Percentiles rank a stretch among this genome's conserved stretches.
These are phyloP conservation scores for Leishmania guyanensis DNA, from an alignment of 208 protist species.

Conservation along the genomic window DNA sequence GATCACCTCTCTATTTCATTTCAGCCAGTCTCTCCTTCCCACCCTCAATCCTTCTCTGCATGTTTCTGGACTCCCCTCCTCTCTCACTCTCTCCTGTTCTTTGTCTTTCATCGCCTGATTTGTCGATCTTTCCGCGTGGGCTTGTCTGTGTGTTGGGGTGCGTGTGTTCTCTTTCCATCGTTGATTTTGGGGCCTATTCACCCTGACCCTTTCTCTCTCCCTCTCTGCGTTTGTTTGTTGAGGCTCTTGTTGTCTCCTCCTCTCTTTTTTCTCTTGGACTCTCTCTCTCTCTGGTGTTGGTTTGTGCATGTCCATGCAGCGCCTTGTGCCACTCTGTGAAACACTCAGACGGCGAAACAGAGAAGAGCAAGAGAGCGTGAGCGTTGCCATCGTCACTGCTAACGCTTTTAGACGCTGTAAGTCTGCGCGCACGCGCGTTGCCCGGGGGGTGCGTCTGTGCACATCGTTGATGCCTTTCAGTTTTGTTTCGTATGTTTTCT, in stretches of 20 bases:
- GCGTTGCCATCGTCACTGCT: not conserved
- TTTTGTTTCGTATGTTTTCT: not conserved
- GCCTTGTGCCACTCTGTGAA: not conserved
- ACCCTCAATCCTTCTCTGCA: not conserved
- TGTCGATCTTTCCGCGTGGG: not conserved
- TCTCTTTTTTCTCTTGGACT: not conserved
- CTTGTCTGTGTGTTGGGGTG: not conserved
- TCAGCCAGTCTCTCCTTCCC: not conserved
- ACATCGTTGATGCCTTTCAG: not conserved
- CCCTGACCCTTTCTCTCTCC: not conserved
- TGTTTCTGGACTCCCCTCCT: not conserved
- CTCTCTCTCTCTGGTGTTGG: not conserved
- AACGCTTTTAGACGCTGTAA: not conserved
- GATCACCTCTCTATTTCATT: not conserved
- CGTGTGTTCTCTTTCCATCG: not conserved
- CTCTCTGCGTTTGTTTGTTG: too few species aligned
- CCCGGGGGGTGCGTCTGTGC: not conserved
- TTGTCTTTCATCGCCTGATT: not conserved
- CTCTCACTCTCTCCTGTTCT: not conserved
- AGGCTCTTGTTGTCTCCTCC: not conserved
- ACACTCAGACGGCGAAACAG: not conserved
- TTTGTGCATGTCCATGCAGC: not conserved
- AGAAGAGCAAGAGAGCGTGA: not conserved
- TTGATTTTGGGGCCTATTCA: not conserved
- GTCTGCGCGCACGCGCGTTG: not conserved